phyloP scores from a whole-genome alignment of 768 basidiomycete species.

The Erythrobasidium yunnanense region DNA sequence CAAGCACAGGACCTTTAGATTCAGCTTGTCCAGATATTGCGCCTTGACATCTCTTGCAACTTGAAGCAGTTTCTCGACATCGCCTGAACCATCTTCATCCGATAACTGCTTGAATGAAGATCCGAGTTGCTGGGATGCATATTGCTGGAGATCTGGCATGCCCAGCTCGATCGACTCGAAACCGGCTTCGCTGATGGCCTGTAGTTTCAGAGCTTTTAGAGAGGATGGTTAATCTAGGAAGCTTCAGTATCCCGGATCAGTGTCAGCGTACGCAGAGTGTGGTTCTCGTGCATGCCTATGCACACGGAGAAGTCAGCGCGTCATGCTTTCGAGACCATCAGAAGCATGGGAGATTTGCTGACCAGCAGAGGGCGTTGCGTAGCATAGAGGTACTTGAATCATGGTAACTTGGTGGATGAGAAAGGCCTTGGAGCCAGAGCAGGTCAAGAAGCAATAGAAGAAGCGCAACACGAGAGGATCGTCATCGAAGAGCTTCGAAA shows the following conservation, averaged over 20 bases:
- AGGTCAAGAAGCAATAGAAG: neutral
- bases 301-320: neutral
- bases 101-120: neutral
- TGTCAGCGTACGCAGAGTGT: conserved; percentile 10
- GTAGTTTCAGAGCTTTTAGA: conserved; percentile 24
- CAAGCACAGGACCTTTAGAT: conserved; percentile 31
- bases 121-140: conserved; percentile 5
- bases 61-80: conserved; percentile 21
- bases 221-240: neutral
- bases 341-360: neutral
- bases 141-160: conserved; percentile 33
- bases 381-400: conserved; percentile 19
- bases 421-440: neutral
- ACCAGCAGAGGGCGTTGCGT: conserved; percentile 23
- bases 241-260: neutral
- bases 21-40: neutral
- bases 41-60: conserved; percentile 19
- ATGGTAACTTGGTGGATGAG: neutral
- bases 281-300: conserved; percentile 24
- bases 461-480: no score
- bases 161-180: conserved; percentile 35
- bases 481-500: no score
- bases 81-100: conserved; percentile 26
- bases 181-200: conserved; percentile 30
- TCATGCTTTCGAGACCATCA: neutral